Evolutionary conservation across 2,329 filamentous ascomycete species (phyloP).

Genomic region (Cladosporium austrohemisphaericum): DNA sequence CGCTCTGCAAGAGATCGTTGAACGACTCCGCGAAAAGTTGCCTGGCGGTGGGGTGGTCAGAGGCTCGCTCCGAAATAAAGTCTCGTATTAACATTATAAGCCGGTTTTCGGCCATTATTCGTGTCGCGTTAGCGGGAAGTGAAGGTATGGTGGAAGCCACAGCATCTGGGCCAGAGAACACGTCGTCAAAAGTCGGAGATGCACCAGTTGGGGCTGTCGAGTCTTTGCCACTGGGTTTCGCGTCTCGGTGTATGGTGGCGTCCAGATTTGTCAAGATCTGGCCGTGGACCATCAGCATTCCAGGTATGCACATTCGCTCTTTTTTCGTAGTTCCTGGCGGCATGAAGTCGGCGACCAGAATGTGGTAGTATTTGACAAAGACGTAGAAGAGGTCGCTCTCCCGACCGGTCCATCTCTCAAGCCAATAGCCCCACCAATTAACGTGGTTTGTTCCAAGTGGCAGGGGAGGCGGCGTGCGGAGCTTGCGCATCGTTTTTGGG

Average conservation of each 20-base stretch:
- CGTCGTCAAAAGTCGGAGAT: conserved; percentile 62
- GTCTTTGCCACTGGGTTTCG: conserved; percentile 33
- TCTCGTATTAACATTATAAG: conserved; percentile 79
- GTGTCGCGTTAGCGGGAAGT: conserved; percentile 65
- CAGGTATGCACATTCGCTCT: conserved; percentile 66
- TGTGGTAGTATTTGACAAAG: conserved; percentile 83
- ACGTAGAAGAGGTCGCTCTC: conserved; percentile 90
- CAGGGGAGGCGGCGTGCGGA: conserved; percentile 63
- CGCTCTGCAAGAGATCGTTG: conserved; percentile 66
- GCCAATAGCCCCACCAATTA: conserved; percentile 82
- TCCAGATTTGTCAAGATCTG: conserved; percentile 78
- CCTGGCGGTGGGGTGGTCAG: conserved; percentile 53
- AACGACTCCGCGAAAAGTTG: conserved; percentile 75
- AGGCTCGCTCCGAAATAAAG: conserved; percentile 62
- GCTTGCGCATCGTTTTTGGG: conserved; percentile 53
- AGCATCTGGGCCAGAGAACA: conserved; percentile 63
- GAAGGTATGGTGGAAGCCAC: conserved; percentile 59
- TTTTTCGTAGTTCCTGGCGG: conserved; percentile 46
- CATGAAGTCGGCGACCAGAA: conserved; percentile 65
- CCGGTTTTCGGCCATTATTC: conserved; percentile 84
- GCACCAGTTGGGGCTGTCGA: conserved; percentile 31
- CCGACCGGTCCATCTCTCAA: conserved; percentile 77
- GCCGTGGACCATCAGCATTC: conserved; percentile 74
- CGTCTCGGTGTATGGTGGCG: conserved; percentile 70
- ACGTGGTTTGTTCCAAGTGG: conserved; percentile 68